Base-by-base conservation (phyloP, 306 rosid species). In the Fagus sylvatica region DNA sequence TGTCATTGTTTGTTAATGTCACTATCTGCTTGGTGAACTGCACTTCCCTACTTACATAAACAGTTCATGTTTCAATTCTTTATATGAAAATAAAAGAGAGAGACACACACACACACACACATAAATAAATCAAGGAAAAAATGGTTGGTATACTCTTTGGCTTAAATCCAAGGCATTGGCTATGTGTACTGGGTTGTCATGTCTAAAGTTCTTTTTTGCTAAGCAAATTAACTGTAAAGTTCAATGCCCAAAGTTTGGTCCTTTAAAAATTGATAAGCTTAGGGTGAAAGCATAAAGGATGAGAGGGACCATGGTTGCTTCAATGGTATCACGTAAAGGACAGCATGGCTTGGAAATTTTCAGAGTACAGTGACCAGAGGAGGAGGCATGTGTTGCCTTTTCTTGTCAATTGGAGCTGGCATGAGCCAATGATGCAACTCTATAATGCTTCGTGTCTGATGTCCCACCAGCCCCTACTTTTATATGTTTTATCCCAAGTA, bases 391-490 rank as follows among this genome's bases (percentile, higher is more conserved):
- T 80, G 89, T 75, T 54, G 41, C 67, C 61, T 62, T 72, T 64
- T 69, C 61, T 53, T 62, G 87, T 78, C 80, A 78, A 70, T 69
- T 72, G 74, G 76, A 56, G 81, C 81, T 73, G 84, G 86, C 83
- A 76, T 69, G 85, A 75, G 48, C 83, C 79, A 81, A 77, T 62
- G 62, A 60, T 89, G 69, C 81, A 78, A 69, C 74, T 80, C 68
- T 77, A 85, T 80, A 75, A 85, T 81, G 84, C 76, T 78, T 72
- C 81, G 84, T 79, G 86, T 74, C 82, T 78, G 77, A 81, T 84
- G 80, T 57, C 85, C 89, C 89, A 78, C 80, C 74, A 30, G 64
- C 55, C 48, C n/a, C 73, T 39, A 72, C 77, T 73, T 73, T 60
- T 7, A 41, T 40, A 32, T 75, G 71, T 69, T 64, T 55, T 40